phyloP scores from a whole-genome alignment of 2,329 filamentous ascomycete species.

The Macrophomina pseudophaseolina region DNA sequence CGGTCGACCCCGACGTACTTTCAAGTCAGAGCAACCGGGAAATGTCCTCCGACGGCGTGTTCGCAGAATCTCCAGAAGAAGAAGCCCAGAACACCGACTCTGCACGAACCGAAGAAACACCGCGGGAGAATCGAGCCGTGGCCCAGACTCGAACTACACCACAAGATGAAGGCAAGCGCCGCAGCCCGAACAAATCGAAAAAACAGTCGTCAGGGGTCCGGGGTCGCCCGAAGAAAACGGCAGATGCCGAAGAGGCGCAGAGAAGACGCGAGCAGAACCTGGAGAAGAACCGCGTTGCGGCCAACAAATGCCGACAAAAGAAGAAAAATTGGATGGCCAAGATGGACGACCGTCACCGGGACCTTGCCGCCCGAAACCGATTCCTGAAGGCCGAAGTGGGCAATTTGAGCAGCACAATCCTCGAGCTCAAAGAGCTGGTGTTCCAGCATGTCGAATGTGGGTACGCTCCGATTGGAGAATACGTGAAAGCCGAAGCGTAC shows the following conservation, averaged over 20 bases:
- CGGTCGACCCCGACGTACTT: too few relatives aligned
- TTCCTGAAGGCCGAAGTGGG: constrained; percentile 30
- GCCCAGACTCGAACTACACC: neutral
- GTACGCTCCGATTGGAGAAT: constrained; percentile 29
- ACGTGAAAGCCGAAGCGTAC: neutral
- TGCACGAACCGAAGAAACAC: too few relatives aligned
- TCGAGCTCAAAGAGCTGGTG: constrained; percentile 24
- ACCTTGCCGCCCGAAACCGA: constrained; percentile 36
- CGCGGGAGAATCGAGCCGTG: too few relatives aligned
- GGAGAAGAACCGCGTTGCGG: constrained; percentile 69
- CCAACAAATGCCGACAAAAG: constrained; percentile 71
- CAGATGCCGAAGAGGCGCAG: neutral
- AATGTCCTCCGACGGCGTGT: too few relatives aligned
- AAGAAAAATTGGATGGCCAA: constrained; percentile 57
- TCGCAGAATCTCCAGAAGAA: too few relatives aligned
- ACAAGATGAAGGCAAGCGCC: neutral
- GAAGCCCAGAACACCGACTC: too few relatives aligned
- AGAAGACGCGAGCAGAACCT: constrained; percentile 62
- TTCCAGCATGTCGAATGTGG: constrained; percentile 35
- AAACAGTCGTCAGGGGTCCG: neutral
- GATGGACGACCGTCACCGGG: constrained; percentile 47
- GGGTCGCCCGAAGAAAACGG: neutral
- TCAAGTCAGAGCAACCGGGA: too few relatives aligned
- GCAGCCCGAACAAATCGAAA: neutral
- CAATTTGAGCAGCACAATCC: neutral